Evolutionary conservation across 306 rosid species (phyloP), one percentile per base, ranked within the genome.

Genomic region (Vicia faba): DNA sequence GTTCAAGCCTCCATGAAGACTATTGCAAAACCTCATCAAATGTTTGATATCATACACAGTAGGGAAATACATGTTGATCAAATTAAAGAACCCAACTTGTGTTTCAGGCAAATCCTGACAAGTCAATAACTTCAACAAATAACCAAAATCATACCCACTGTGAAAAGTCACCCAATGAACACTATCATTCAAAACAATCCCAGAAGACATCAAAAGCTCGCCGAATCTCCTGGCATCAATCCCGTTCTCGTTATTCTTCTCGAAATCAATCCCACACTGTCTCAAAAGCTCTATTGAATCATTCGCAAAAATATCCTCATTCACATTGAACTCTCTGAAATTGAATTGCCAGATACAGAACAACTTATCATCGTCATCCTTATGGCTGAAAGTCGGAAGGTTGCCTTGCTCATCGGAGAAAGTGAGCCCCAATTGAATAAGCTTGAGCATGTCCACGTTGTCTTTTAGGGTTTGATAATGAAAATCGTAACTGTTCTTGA

Each of bases 331-430:
- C 15, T 82, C 87, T 5, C 84, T 53, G 56, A 83, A 83, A 26
- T 83, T 83, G 77, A 83, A 83, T 20, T 83, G 87, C 87, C 87
- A 83, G n/a, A 83, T 69, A 65, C 84, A 82, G n/a, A 6, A 67
- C 25, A 6, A 67, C 25, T 5, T 28, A 13, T 40, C 66, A 0
- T 56, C 63, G 0, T 64, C 51, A 7, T 71, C 28, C 28, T 25
- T 38, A 2, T 71, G 28, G 1, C 57, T 57, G 26, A 70, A 70
- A 3, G 59, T 54, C 0, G 87, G 87, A 7, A 75, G 78, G 55
- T 83, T 83, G 7, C 87, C 87, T 2, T 69, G 26, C 43, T 83
- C 84, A 36, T 83, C 87, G 11, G 82, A 83, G 50, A 83, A 79
- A 2, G 87, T 79, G 6, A 79, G 80, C 3, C 87, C 84, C 55